Conservation (phyloP, 352 stramenopile genomes). For the Globisporangium lucens region DNA sequence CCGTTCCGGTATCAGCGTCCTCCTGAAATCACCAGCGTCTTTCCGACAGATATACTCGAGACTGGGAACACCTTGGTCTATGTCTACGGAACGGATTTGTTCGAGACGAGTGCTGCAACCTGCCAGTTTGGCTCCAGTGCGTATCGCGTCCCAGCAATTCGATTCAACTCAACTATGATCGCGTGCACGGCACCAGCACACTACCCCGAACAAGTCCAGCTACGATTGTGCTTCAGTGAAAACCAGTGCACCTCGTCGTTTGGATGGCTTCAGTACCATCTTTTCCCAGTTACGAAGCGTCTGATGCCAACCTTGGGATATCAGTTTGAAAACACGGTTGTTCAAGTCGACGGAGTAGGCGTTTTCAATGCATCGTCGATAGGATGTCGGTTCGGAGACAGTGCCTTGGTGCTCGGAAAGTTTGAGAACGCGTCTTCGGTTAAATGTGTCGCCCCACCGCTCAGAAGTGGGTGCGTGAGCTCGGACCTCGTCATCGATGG, state of each 20-base stretch:
- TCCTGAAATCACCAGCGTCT: conserved; percentile 12
- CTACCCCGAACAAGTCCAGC: conserved; percentile 20
- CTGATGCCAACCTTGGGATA: conserved; percentile 18
- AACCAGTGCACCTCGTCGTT: conserved; percentile 18
- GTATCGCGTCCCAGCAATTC: not conserved
- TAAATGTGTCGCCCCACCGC: conserved; percentile 19
- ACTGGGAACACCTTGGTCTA: not conserved
- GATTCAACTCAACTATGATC: conserved; percentile 29
- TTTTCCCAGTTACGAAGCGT: conserved; percentile 16
- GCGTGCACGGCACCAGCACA: conserved; percentile 31
- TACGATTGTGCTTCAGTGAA: conserved; percentile 31
- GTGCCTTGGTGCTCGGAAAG: not conserved
- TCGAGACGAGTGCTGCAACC: conserved; percentile 12
- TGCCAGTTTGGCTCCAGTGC: conserved; percentile 12
- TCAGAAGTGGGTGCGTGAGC: conserved; percentile 2
- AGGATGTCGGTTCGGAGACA: conserved; percentile 4
- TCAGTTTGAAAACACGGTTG: conserved; percentile 12
- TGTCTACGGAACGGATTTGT: conserved; percentile 22
- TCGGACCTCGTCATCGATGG: conserved; percentile 5
- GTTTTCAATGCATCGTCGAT: conserved; percentile 21
- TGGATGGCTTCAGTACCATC: conserved; percentile 18
- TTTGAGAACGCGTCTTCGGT: conserved; percentile 13
- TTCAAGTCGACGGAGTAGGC: conserved; percentile 11
- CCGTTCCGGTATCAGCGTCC: conserved; percentile 24
- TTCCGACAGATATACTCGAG: conserved; percentile 13